phyloP scores from a whole-genome alignment of 192 early-diverging fungal genomes.

The Umbelopsis sp. region DNA sequence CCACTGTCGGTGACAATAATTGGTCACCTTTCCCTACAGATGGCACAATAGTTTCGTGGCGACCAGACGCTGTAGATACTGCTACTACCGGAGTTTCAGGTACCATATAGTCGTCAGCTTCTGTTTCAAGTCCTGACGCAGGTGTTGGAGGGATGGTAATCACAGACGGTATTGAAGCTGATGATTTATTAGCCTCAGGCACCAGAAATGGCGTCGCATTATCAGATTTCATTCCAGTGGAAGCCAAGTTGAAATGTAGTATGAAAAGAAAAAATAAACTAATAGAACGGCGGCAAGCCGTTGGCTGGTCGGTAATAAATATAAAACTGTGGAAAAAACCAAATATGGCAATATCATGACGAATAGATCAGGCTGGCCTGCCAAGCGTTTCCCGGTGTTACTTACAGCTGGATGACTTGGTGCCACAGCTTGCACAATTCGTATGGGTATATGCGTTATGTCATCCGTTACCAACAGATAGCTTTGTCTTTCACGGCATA shows the following conservation, averaged over 20 bases:
- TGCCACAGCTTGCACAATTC: not conserved
- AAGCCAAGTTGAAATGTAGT: not conserved
- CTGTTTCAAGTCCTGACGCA: not conserved
- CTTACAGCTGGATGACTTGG: not conserved
- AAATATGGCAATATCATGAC: conserved; percentile 17
- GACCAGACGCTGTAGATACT: not conserved
- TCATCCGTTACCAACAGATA: not conserved
- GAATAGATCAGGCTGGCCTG: not conserved
- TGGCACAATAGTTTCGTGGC: not conserved
- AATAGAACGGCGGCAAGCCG: too few species aligned
- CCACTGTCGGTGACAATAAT: not conserved
- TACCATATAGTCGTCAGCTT: not conserved
- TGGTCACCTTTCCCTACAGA: not conserved
- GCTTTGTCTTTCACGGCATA: not conserved
- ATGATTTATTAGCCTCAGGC: not conserved
- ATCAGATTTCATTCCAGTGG: not conserved
- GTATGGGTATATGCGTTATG: not conserved
- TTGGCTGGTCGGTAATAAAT: too few species aligned
- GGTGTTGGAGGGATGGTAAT: conserved; percentile 8
- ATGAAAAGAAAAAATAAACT: not conserved
- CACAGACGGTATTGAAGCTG: not conserved
- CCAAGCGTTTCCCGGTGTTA: not conserved
- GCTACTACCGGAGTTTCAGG: not conserved
- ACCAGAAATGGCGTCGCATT: not conserved
- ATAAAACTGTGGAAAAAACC: not conserved